Conservation (phyloP, 371 early-diverging fungal species). For the Parasitella parasitica region DNA sequence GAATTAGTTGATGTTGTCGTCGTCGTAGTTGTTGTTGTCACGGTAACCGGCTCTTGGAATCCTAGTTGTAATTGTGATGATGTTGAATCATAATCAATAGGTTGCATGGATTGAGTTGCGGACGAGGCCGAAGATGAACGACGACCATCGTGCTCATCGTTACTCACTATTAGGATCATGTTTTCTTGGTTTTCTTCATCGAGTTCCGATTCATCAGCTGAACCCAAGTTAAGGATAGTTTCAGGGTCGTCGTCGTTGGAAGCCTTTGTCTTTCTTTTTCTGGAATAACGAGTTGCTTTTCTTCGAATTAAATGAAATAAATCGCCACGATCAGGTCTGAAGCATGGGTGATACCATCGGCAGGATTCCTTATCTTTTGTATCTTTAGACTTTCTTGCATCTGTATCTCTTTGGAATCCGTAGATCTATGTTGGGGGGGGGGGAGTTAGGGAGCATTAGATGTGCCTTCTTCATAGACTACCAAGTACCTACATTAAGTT, state of each 20-base stretch:
- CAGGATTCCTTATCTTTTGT: constrained; percentile 52
- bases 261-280: constrained; percentile 32
- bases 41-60: background rate
- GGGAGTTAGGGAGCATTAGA: no score
- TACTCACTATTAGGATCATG: background rate
- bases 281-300: constrained; percentile 40
- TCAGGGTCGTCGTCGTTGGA: constrained; percentile 34
- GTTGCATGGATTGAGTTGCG: background rate
- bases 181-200: constrained; percentile 15
- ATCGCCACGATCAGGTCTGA: constrained; percentile 49
- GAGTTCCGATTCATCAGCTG: constrained; percentile 36
- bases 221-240: constrained; percentile 38
- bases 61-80: constrained; percentile 17
- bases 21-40: background rate
- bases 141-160: background rate
- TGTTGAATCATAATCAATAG: background rate
- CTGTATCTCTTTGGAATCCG: constrained; percentile 56
- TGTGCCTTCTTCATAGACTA: no score
- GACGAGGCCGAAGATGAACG: constrained; percentile 22
- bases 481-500: constrained; percentile 44
- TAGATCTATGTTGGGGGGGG: constrained; percentile 39
- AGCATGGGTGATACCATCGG: constrained; percentile 52
- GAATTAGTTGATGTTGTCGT: background rate
- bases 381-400: constrained; percentile 56
- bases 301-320: constrained; percentile 50